phyloP scores from a whole-genome alignment of 352 stramenopile genomes.

The Phytopythium aichiense region DNA sequence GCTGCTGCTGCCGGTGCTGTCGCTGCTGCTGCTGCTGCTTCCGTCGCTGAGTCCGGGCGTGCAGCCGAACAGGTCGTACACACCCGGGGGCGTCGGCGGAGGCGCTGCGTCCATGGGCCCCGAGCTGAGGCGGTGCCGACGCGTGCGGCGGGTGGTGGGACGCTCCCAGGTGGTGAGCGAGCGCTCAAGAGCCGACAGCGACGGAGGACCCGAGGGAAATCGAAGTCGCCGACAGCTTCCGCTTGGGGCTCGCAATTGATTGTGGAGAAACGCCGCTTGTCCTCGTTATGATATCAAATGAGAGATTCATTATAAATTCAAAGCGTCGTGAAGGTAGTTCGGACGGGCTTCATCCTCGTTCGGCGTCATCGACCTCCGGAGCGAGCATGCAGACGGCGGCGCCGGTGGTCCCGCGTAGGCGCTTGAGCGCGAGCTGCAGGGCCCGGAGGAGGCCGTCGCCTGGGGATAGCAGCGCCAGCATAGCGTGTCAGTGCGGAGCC shows the following conservation, averaged over 20 bases:
- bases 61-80: slow-evolving; percentile 6
- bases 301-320: neutral
- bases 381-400: slow-evolving; percentile 19
- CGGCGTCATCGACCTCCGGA: neutral
- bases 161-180: neutral
- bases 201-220: neutral
- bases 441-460: slow-evolving; percentile 43
- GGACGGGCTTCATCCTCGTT: too few species aligned
- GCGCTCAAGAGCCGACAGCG: neutral
- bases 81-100: slow-evolving; percentile 3
- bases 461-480: slow-evolving; percentile 4
- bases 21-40: neutral
- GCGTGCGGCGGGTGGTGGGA: neutral
- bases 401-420: slow-evolving; percentile 22
- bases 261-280: too few species aligned
- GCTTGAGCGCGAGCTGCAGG: slow-evolving; percentile 49
- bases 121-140: neutral
- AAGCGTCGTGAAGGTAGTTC: too few species aligned
- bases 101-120: neutral
- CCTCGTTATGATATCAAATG: too few species aligned
- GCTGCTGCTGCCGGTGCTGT: neutral
- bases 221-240: too few species aligned
- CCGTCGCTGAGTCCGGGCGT: neutral
- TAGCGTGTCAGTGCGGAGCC: slow-evolving; percentile 1
- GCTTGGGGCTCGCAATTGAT: too few species aligned